These are phyloP conservation scores for Irpex sp. DNA, from an alignment of 1,284 basidiomycete genomes.

Conservation along the genomic window DNA sequence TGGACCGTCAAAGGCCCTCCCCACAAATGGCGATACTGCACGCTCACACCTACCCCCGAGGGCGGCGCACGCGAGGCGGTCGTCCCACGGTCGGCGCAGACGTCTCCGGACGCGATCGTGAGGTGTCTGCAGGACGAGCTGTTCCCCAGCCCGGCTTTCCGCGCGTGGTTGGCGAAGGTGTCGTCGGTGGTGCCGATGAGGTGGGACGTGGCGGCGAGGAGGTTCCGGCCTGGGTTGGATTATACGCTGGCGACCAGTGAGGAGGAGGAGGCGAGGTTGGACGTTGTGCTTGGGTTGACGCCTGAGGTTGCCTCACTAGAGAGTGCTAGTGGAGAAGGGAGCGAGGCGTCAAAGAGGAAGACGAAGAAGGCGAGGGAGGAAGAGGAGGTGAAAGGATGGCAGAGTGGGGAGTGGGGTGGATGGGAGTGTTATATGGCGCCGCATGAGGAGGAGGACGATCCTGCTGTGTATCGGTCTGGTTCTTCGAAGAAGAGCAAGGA, in stretches of 20 bases:
- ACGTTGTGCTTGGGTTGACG: constrained; percentile 89
- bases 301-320: constrained; percentile 52
- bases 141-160: constrained; percentile 83
- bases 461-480: constrained; percentile 85
- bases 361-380: constrained; percentile 37
- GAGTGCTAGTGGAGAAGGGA: constrained; percentile 30
- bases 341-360: constrained; percentile 24
- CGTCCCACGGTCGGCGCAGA: constrained; percentile 47
- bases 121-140: constrained; percentile 69
- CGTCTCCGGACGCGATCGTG: constrained; percentile 55
- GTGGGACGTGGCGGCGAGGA: constrained; percentile 73
- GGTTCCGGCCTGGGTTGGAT: constrained; percentile 92
- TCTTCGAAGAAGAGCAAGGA: constrained; percentile 39
- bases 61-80: constrained; percentile 28
- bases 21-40: constrained; percentile 91
- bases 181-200: constrained; percentile 75
- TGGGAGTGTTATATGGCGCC: constrained; percentile 99
- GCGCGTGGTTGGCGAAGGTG: constrained; percentile 85
- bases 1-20: constrained; percentile 88
- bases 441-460: constrained; percentile 91
- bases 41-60: constrained; percentile 35
- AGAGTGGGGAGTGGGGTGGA: constrained; percentile 82
- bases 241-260: constrained; percentile 94
- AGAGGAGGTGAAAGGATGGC: constrained; percentile 54
- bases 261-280: constrained; percentile 78